phyloP scores from a whole-genome alignment of 1,139 yeast species.

The Wickerhamiella infanticola region DNA sequence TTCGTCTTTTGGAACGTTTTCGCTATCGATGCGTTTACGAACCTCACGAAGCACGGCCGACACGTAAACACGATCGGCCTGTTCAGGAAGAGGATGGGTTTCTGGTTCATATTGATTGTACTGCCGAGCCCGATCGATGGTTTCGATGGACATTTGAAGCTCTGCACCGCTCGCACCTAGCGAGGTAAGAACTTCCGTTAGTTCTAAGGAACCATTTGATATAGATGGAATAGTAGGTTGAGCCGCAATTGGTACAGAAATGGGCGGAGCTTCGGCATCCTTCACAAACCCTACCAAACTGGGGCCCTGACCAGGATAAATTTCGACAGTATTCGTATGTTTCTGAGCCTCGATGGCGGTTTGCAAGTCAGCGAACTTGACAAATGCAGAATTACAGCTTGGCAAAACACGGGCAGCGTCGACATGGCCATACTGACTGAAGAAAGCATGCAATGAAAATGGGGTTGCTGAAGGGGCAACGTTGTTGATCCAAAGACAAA shows the following conservation, averaged over 20 bases:
- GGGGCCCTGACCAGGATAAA: slow-evolving; percentile 48
- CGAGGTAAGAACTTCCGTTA: slow-evolving; percentile 14
- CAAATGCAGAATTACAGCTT: slow-evolving; percentile 44
- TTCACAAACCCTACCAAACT: slow-evolving; percentile 29
- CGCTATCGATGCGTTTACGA: slow-evolving; percentile 35
- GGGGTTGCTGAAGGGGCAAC: slow-evolving; percentile 41
- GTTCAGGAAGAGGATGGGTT: slow-evolving; percentile 23
- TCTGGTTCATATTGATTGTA: slow-evolving; percentile 18
- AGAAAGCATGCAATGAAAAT: slow-evolving; percentile 30
- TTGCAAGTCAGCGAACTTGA: slow-evolving; percentile 57
- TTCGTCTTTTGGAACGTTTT: slow-evolving; percentile 33
- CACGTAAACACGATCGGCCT: slow-evolving; percentile 51
- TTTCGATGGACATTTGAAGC: slow-evolving; percentile 14
- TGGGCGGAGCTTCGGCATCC: slow-evolving; percentile 10
- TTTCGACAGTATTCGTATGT: slow-evolving; percentile 63
- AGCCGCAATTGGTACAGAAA: neutral
- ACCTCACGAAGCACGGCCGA: slow-evolving; percentile 63
- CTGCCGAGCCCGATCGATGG: slow-evolving; percentile 22
- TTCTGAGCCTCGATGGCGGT: slow-evolving; percentile 67
- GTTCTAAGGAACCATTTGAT: slow-evolving; percentile 1
- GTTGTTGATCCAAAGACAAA: slow-evolving; percentile 61
- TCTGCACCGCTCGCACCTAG: slow-evolving; percentile 12
- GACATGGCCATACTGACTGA: slow-evolving; percentile 40
- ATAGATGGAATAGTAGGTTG: slow-evolving; percentile 6
- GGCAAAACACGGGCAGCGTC: slow-evolving; percentile 42